Conservation (phyloP, 257 asterid species). For the Vinca minor region DNA sequence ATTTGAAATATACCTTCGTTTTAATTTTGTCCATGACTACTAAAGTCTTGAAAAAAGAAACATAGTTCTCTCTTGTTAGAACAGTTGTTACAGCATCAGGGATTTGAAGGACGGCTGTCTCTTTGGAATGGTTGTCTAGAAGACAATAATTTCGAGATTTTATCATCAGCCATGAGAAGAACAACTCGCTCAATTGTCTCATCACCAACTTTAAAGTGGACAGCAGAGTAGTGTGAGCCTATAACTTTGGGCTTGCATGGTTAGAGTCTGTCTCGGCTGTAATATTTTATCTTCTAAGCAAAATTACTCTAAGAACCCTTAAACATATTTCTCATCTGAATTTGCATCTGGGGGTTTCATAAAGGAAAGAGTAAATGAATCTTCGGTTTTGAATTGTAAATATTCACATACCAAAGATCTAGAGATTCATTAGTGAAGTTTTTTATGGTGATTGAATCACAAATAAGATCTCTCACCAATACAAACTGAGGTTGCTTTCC, state of each 20-base stretch:
- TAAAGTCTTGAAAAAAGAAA: slow-evolving; percentile 47
- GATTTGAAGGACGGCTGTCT: slow-evolving; percentile 54
- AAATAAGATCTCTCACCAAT: slow-evolving; percentile 50
- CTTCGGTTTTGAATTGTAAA: slow-evolving; percentile 75
- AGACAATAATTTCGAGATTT: slow-evolving; percentile 55
- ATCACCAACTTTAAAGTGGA: slow-evolving; percentile 61
- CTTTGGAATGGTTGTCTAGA: slow-evolving; percentile 55
- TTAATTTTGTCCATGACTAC: slow-evolving; percentile 83
- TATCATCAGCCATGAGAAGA: slow-evolving; percentile 76
- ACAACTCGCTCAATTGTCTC: slow-evolving; percentile 71
- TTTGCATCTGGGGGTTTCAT: slow-evolving; percentile 67
- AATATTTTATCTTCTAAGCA: slow-evolving; percentile 62
- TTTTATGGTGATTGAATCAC: slow-evolving; percentile 45
- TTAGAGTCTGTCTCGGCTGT: slow-evolving; percentile 36
- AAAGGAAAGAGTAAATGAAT: slow-evolving; percentile 59
- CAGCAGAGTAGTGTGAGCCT: slow-evolving; percentile 69
- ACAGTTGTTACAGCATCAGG: slow-evolving; percentile 57
- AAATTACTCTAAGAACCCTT: slow-evolving; percentile 48
- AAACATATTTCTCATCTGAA: slow-evolving; percentile 43
- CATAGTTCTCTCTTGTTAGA: slow-evolving; percentile 40
- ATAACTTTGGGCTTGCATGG: slow-evolving; percentile 82
- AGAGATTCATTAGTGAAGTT: slow-evolving; percentile 44
- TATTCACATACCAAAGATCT: slow-evolving; percentile 66
- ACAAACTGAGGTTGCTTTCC: slow-evolving; percentile 68
- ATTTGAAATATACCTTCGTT: slow-evolving; percentile 54